A percentile compares a stretch with the other conserved stretches of the same genome.
phyloP scores from a whole-genome alignment of 805 yeast species.

The Vanderwaltozyma verrucispora region DNA sequence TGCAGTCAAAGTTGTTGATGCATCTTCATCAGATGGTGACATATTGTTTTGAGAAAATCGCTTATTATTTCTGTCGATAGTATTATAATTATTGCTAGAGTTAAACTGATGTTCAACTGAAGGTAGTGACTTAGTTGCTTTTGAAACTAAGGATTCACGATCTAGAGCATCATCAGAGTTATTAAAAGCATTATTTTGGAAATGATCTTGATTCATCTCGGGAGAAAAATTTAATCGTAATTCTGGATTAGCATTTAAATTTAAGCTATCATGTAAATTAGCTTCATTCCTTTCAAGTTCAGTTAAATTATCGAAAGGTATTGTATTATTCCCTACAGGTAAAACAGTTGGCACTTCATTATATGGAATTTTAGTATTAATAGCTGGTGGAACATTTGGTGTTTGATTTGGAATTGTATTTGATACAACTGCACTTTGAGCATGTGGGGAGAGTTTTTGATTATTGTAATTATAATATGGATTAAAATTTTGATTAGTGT shows the following conservation, averaged over 20 bases:
- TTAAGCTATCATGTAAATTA: constrained; percentile 7
- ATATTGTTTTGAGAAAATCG: background rate
- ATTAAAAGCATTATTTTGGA: too few species aligned
- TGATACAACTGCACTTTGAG: too few species aligned
- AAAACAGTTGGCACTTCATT: too few species aligned
- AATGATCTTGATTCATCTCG: background rate
- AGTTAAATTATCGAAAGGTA: background rate
- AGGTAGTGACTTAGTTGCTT: background rate
- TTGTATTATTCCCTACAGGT: background rate
- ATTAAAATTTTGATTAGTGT: too few species aligned
- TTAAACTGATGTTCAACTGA: background rate
- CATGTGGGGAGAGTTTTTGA: too few species aligned
- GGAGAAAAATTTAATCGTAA: constrained; percentile 5
- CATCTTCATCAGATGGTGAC: background rate
- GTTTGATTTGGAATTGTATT: too few species aligned
- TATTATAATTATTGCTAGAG: too few species aligned
- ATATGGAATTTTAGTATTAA: background rate
- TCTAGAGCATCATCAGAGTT: background rate
- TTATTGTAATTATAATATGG: too few species aligned
- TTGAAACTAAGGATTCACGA: background rate
- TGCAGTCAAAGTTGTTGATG: constrained; percentile 1
- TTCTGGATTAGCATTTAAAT: constrained; percentile 13
- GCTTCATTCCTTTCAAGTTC: background rate
- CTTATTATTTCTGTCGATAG: background rate
- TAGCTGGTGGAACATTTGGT: too few species aligned